Percentiles rank a stretch among this genome's conserved stretches.
Evolutionary conservation across 306 rosid genomes (phyloP).

Genomic region (Pyrus bretschneideri): DNA sequence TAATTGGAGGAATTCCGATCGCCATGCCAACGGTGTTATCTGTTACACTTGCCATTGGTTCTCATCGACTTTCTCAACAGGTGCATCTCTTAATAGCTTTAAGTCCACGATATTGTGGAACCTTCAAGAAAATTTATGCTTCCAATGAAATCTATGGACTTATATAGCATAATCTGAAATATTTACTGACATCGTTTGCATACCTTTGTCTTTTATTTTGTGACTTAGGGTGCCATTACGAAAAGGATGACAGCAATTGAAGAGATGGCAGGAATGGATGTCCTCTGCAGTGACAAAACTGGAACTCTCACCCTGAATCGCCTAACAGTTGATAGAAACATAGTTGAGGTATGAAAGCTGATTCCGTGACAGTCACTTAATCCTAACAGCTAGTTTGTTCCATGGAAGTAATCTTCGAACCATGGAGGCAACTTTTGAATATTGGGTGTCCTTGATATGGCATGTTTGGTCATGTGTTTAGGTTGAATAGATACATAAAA

Average conservation of each 20-base stretch:
- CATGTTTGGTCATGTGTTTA: not conserved
- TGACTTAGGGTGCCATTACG: constrained; percentile 71
- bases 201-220: constrained; percentile 2
- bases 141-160: not conserved
- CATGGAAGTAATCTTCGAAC: not conserved
- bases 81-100: constrained; percentile 23
- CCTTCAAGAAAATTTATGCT: not conserved
- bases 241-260: constrained; percentile 95
- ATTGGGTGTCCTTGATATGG: not conserved
- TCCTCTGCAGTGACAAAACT: constrained; percentile 85
- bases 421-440: not conserved
- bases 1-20: constrained; percentile 89
- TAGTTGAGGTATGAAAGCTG: constrained; percentile 49
- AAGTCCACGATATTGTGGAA: not conserved
- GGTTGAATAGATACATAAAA: not conserved
- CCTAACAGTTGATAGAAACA: constrained; percentile 65
- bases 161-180: not conserved
- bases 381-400: not conserved
- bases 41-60: constrained; percentile 87
- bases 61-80: constrained; percentile 89
- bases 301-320: constrained; percentile 89
- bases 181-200: constrained; percentile 11
- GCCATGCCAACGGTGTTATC: constrained; percentile 98
- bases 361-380: not conserved
- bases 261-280: constrained; percentile 97